A percentile compares a stretch with the other conserved stretches of the same genome.
phyloP scores from a whole-genome alignment of 371 early-diverging fungal species.

The Apophysomyces variabilis region DNA sequence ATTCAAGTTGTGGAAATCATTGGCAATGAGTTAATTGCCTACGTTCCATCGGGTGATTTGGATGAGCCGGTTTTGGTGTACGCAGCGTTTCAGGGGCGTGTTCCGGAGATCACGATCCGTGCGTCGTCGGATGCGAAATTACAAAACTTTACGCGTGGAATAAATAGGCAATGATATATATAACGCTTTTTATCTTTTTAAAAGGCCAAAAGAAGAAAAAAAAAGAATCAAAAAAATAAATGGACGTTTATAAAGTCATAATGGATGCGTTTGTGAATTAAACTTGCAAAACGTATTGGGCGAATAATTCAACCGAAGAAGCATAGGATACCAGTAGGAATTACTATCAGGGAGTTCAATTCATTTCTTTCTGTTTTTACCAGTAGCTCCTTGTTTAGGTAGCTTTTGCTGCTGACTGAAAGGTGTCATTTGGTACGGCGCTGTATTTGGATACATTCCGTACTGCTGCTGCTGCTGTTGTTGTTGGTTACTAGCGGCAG shows the following conservation, averaged over 20 bases:
- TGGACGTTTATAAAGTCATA: background rate
- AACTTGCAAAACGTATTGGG: too few relatives aligned
- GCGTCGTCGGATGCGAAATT: background rate
- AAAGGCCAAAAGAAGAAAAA: too few relatives aligned
- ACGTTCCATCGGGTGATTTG: background rate
- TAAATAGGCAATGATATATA: background rate
- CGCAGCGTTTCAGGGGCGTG: conserved; percentile 12
- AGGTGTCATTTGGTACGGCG: background rate
- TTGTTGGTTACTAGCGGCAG: background rate
- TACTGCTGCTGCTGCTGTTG: background rate
- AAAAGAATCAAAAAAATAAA: background rate
- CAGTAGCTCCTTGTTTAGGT: background rate
- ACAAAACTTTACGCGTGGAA: background rate
- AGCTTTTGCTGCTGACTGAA: background rate
- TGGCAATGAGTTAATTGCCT: conserved; percentile 42
- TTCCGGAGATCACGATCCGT: background rate
- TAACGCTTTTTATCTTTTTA: too few relatives aligned
- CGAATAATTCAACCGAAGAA: background rate
- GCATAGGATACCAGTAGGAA: background rate
- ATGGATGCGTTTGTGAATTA: background rate
- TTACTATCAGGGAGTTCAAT: too few relatives aligned
- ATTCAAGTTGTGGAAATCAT: conserved; percentile 32
- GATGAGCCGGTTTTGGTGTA: conserved; percentile 22
- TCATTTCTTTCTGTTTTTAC: conserved; percentile 5
- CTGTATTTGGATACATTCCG: background rate